phyloP scores from a whole-genome alignment of 345 rosid genomes.

The Lumnitzera racemosa region DNA sequence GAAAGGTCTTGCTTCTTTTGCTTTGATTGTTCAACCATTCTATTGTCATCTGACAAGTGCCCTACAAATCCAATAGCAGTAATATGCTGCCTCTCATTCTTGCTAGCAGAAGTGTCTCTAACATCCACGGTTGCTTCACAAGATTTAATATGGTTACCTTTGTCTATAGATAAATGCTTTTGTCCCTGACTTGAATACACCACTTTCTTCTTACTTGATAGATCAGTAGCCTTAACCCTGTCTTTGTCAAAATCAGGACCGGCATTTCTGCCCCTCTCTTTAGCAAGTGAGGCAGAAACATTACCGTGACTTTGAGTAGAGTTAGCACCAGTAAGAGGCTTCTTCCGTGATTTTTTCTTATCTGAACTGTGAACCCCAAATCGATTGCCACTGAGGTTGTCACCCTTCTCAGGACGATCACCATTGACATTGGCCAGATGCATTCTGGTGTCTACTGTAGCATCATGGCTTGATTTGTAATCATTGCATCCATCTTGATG shows the following conservation, averaged over 20 bases:
- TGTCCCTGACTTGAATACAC: constrained; percentile 15
- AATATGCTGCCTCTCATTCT: constrained; percentile 16
- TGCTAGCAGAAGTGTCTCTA: constrained; percentile 12
- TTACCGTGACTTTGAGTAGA: constrained; percentile 12
- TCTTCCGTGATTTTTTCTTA: constrained; percentile 13
- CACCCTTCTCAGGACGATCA: constrained; percentile 9
- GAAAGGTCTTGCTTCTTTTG: constrained; percentile 16
- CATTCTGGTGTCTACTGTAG: constrained; percentile 12
- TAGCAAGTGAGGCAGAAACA: constrained; percentile 9
- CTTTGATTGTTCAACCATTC: constrained; percentile 16
- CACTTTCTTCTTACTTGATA: constrained; percentile 12
- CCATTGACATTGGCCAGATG: constrained; percentile 9
- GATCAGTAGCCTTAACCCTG: constrained; percentile 14
- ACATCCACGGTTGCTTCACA: constrained; percentile 7
- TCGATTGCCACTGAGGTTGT: constrained; percentile 4
- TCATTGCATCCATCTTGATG: constrained; percentile 3
- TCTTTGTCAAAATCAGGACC: constrained; percentile 13
- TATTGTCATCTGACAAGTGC: constrained; percentile 15
- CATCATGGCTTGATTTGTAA: constrained; percentile 7
- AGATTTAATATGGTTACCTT: constrained; percentile 4
- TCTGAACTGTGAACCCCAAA: constrained; percentile 6
- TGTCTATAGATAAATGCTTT: constrained; percentile 11
- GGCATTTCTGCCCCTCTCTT: constrained; percentile 16
- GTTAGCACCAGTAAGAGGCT: constrained; percentile 7
- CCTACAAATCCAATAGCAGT: constrained; percentile 11